phyloP scores from a whole-genome alignment of 1,284 basidiomycete genomes.

The Ganoderma multipileum region DNA sequence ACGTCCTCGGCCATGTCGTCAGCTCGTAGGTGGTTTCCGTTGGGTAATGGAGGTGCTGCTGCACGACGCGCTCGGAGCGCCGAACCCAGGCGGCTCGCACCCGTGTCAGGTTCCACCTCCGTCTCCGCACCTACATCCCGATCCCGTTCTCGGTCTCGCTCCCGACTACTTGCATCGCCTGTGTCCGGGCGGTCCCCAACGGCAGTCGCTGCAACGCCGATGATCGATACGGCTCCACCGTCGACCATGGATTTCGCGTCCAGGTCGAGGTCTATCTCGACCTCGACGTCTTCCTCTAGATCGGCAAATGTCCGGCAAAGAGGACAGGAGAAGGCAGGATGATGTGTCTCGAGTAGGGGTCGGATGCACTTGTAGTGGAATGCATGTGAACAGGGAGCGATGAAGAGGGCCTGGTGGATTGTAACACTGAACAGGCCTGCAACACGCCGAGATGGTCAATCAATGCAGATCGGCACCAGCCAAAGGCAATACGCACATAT shows the following conservation, averaged over 20 bases:
- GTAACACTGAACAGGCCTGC: slow-evolving; percentile 90
- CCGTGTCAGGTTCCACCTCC: slow-evolving; percentile 59
- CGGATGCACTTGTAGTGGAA: slow-evolving; percentile 99
- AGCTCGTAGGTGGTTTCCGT: slow-evolving; percentile 17
- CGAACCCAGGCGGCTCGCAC: slow-evolving; percentile 32
- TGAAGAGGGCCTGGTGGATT: slow-evolving; percentile 96
- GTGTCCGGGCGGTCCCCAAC: slow-evolving; percentile 32
- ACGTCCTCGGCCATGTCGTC: slow-evolving; percentile 37
- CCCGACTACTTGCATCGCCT: slow-evolving; percentile 32
- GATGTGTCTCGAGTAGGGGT: slow-evolving; percentile 85
- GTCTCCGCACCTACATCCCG: slow-evolving; percentile 58
- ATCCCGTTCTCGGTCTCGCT: slow-evolving; percentile 40
- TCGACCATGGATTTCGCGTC: slow-evolving; percentile 43
- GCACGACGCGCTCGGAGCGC: slow-evolving; percentile 27
- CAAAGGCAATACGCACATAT: slow-evolving; percentile 72
- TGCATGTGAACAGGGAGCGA: slow-evolving; percentile 95
- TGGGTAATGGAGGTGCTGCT: slow-evolving; percentile 18
- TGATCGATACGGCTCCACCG: slow-evolving; percentile 23
- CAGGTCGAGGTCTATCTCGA: slow-evolving; percentile 76
- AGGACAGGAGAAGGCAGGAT: slow-evolving; percentile 95
- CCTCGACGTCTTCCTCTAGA: slow-evolving; percentile 96
- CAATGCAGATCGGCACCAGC: neutral
- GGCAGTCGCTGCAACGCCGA: slow-evolving; percentile 24
- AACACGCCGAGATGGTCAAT: neutral
- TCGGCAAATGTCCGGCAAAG: slow-evolving; percentile 94